Evolutionary conservation across 2,329 filamentous ascomycete genomes (phyloP).

Genomic region (Rutstroemia sp.): DNA sequence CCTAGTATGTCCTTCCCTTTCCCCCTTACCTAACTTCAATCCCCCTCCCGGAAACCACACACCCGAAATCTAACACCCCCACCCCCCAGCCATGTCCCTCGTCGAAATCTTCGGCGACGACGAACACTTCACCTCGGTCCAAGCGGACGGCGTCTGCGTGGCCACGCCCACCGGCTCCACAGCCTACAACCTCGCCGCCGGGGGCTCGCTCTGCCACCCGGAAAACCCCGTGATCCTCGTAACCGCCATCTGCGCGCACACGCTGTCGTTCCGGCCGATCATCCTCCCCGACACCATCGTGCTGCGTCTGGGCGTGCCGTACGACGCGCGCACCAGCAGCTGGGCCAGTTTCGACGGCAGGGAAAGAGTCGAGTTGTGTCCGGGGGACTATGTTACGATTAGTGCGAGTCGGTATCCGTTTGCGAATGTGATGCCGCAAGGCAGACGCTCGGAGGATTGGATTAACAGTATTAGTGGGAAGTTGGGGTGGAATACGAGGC

Average conservation of each 20-base stretch:
- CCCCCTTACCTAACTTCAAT: neutral
- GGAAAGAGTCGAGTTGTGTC: conserved; percentile 71
- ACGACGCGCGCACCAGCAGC: conserved; percentile 77
- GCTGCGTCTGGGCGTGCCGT: conserved; percentile 86
- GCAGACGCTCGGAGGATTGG: conserved; percentile 68
- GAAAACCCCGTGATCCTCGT: conserved; percentile 95
- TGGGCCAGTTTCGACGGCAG: conserved; percentile 99
- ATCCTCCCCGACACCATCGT: conserved; percentile 96
- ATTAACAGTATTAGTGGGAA: conserved; percentile 74
- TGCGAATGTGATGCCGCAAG: conserved; percentile 65
- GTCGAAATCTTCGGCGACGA: conserved; percentile 93
- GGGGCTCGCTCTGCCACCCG: conserved; percentile 90
- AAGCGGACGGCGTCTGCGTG: conserved; percentile 88
- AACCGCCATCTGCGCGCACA: conserved; percentile 91
- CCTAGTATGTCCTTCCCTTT: conserved; percentile 54
- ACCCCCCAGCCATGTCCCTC: conserved; percentile 67
- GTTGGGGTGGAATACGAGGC: conserved; percentile 72
- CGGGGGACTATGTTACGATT: conserved; percentile 80
- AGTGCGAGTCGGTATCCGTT: conserved; percentile 76
- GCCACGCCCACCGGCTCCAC: conserved; percentile 93
- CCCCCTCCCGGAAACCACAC: neutral
- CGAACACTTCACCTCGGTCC: conserved; percentile 83
- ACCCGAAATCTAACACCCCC: neutral
- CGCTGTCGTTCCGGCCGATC: conserved; percentile 90
- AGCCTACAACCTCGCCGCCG: conserved; percentile 90